Conservation (phyloP, 805 yeast genomes). For the Tetrapisispora iriomotensis region DNA sequence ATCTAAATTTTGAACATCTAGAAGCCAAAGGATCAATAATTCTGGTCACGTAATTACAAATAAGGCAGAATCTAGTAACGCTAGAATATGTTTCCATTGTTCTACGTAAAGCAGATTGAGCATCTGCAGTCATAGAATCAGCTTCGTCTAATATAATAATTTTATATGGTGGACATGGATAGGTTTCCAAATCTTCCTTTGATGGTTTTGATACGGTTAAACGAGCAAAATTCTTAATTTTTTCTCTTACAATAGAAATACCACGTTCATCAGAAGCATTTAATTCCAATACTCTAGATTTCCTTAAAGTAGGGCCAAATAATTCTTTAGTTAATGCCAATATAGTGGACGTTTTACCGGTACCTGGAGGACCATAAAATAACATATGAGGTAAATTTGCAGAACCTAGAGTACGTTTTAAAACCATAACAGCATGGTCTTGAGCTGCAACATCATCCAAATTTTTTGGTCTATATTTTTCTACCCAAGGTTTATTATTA, state of each 20-base stretch:
- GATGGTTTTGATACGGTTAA: constrained; percentile 74
- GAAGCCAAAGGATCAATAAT: constrained; percentile 95
- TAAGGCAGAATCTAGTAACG: constrained; percentile 85
- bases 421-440: constrained; percentile 74
- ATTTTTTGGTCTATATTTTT: constrained; percentile 83
- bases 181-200: constrained; percentile 52
- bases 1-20: constrained; percentile 91
- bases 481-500: constrained; percentile 74
- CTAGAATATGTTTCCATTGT: constrained; percentile 87
- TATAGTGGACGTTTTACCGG: constrained; percentile 85
- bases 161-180: constrained; percentile 96
- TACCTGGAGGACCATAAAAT: constrained; percentile 91
- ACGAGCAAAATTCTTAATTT: constrained; percentile 79
- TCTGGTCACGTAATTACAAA: constrained; percentile 93
- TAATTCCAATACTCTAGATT: constrained; percentile 65
- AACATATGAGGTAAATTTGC: constrained; percentile 87
- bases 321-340: constrained; percentile 72
- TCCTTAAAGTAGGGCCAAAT: constrained; percentile 62
- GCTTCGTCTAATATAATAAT: constrained; percentile 91
- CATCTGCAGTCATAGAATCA: constrained; percentile 95
- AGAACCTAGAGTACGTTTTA: constrained; percentile 66
- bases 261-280: constrained; percentile 92
- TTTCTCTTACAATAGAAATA: constrained; percentile 75
- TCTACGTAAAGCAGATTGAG: constrained; percentile 90
- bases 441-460: constrained; percentile 87